Base-by-base conservation (phyloP, 192 early-diverging fungal genomes). In the Chytriomyces sp. region DNA sequence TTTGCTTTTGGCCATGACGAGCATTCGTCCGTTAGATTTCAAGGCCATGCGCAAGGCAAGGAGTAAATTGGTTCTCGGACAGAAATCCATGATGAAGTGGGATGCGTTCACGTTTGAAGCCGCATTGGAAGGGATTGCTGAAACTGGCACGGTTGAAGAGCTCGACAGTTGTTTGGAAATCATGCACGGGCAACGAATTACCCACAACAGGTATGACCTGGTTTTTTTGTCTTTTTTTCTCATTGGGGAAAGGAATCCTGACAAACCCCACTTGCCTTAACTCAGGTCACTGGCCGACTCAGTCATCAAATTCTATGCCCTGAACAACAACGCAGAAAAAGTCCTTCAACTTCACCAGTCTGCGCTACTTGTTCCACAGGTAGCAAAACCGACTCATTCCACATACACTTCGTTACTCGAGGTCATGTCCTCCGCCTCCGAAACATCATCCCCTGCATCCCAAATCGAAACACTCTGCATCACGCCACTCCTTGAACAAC, bases 1-100 rank as follows among this genome's bases (percentile, higher is more conserved):
- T 18, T 24, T 71, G n/a, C 69, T 71, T 24, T 18, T 7, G n/a
- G 11, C 69, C 49, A n/a, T 71, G 18, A n/a, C 44, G 18, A 43
- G 2, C 23, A 20, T 71, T 26, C 69, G 57, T 9, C 69, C 69
- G 26, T 13, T 71, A 4, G 69, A 71, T 43, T 23, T 60, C 13
- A 71, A 71, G 47, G 46, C 69, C 23, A 16, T 71, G 10, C 69
- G 69, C 20, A 71, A 71, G 35, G 69, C 69, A 50, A 47, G 69
- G 16, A 20, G 49, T 8, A 71, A 71, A 60, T 43, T 71, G 23
- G 46, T 68, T 49, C 10, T 23, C 53, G 69, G 69, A 13, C 20
- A 71, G 16, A 16, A 53, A 57, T 71, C 47, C 35, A 16, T 11
- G 53, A 20, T 20, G 7, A 18, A n/a, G 18, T 71, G 69, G 69